Evolutionary conservation across 2,329 filamentous ascomycete species (phyloP), one percentile per base, ranked within the genome.

Genomic region (Paradendryphiella salina): DNA sequence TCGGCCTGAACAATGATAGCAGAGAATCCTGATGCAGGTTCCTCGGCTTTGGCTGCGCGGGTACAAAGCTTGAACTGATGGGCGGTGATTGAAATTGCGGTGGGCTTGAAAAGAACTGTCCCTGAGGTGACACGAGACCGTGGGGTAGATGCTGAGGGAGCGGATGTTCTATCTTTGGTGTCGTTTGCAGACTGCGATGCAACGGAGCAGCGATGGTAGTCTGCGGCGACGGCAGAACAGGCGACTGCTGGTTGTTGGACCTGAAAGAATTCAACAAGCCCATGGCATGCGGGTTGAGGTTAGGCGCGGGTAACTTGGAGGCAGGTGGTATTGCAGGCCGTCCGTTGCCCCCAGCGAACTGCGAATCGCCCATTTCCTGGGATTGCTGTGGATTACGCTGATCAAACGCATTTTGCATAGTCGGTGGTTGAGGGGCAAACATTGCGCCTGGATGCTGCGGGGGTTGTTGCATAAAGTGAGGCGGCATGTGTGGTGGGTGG

Each of bases 221-320:
- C 50, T 46, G 47, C 9, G 47, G 43, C 20, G 47, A 42, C 10
- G 43, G 52, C 13, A 41, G 47, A 33, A 35, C 33, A 17, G 50
- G 13, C 15, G 64, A 59, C 43, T 66, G 67, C 29, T 57, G 50
- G 23, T 67, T 63, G 10, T 61, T 62, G 11, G 65, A 64, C 52
- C 80, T 85, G 73, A 87, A 85, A 1, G 80, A 77, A 59, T 80
- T 82, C 40, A 87, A 71, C 28, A 86, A 67, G n/a, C 77, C 77
- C 50, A 82, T 74, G 1, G 82, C 77, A 65, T 86, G 83, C 10
- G 77, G 77, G 29, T 76, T 85, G 26, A 86, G 76, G 54, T 79
- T 82, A 5, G 82, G 82, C 32, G 79, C 76, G 13, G 84, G 83
- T 18, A 86, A 65, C 43, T 81, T 81, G 59, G 83, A 69, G 4